Conservation (phyloP, 129 eudicot species). For the Heracleum sosnowskyi region DNA sequence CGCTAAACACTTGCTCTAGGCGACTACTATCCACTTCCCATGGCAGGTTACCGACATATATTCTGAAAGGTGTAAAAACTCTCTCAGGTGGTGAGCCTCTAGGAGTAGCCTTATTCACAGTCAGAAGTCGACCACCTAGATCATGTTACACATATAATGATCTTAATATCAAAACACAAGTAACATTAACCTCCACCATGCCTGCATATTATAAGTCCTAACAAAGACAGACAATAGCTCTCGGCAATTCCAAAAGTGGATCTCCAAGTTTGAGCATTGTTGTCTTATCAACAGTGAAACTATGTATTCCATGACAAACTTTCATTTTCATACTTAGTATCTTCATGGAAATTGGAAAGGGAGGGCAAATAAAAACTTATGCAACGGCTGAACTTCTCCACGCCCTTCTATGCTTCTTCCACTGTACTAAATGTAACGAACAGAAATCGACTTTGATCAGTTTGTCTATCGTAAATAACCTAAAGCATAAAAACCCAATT, state of each 20-base stretch:
- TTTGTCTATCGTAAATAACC: constrained; percentile 83
- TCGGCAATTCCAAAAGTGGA: not conserved
- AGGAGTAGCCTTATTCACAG: constrained; percentile 64
- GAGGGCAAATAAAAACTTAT: constrained; percentile 26
- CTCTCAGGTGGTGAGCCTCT: constrained; percentile 50
- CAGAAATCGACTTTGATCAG: constrained; percentile 74
- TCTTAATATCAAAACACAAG: constrained; percentile 2
- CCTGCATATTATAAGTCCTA: not conserved
- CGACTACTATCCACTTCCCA: constrained; percentile 49
- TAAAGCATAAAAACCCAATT: constrained; percentile 17
- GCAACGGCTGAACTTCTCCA: constrained; percentile 45
- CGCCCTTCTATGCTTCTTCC: constrained; percentile 85
- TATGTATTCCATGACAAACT: not conserved
- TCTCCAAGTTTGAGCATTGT: not conserved
- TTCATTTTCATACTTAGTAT: not conserved
- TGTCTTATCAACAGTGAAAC: not conserved
- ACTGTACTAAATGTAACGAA: constrained; percentile 84
- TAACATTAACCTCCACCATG: not conserved
- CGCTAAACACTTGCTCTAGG: constrained; percentile 42
- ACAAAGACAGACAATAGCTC: no score
- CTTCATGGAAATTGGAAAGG: not conserved
- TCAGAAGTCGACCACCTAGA: constrained; percentile 40
- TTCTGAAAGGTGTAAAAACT: constrained; percentile 29
- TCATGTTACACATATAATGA: constrained; percentile 28
- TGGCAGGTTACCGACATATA: constrained; percentile 62